Percentiles rank a stretch among this genome's conserved stretches.
phyloP scores from a whole-genome alignment of 441 rosid species.

The Pelargonium australe region DNA sequence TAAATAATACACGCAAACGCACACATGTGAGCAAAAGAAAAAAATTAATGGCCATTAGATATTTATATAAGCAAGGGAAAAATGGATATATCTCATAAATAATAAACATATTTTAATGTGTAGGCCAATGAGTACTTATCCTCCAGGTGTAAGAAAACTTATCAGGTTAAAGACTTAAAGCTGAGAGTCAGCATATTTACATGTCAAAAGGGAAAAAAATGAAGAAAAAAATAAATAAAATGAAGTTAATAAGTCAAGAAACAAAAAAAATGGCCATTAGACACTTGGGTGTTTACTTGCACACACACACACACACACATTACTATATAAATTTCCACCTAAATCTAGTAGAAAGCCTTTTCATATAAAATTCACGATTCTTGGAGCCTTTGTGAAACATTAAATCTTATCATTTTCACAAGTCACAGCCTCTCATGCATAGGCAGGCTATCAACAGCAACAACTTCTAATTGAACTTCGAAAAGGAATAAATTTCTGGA shows the following conservation, averaged over 20 bases:
- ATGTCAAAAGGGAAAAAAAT: background rate
- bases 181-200: background rate
- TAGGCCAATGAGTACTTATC: too few species aligned
- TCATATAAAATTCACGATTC: background rate
- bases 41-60: too few species aligned
- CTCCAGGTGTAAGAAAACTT: too few species aligned
- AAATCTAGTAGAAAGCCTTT: background rate
- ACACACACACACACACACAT: background rate
- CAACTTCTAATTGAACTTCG: background rate
- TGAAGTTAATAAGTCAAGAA: background rate
- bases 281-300: background rate
- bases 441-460: background rate
- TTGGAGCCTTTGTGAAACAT: conserved; percentile 1
- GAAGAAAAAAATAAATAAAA: background rate
- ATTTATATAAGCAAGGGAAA: too few species aligned
- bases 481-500: background rate
- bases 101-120: too few species aligned
- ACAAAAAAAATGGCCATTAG: background rate
- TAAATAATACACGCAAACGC: too few species aligned
- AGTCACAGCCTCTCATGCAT: background rate
- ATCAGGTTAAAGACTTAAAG: too few species aligned
- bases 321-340: background rate
- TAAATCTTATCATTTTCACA: background rate
- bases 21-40: too few species aligned
- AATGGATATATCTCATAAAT: too few species aligned